Conservation (phyloP, 306 rosid species). For the Dalbergia oliveri region DNA sequence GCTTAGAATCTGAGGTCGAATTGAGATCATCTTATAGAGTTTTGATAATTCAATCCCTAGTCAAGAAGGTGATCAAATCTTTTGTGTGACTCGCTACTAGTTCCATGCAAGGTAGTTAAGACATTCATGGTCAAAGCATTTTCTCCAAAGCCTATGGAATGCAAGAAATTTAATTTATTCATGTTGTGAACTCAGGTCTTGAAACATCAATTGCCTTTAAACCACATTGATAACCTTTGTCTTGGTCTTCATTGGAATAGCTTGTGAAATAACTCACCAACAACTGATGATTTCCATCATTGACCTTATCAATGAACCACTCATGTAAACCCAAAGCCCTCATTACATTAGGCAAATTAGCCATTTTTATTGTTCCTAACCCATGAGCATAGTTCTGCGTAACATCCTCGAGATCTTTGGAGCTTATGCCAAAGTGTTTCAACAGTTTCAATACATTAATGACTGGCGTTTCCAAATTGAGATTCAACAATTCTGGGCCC, state of each 20-base stretch:
- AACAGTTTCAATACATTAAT: constrained; percentile 66
- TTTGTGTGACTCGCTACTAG: constrained; percentile 51
- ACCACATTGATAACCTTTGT: constrained; percentile 47
- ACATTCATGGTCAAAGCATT: constrained; percentile 64
- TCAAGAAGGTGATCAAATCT: constrained; percentile 72
- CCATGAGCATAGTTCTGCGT: constrained; percentile 54
- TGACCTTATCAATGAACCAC: constrained; percentile 72
- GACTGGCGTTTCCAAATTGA: constrained; percentile 56
- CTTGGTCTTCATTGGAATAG: constrained; percentile 55
- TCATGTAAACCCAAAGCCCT: constrained; percentile 73
- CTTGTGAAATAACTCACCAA: constrained; percentile 52
- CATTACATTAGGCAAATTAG: constrained; percentile 71
- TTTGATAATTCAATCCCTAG: constrained; percentile 68
- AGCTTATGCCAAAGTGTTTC: constrained; percentile 64
- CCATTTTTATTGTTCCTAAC: constrained; percentile 70
- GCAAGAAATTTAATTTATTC: constrained; percentile 74
- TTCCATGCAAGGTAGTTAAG: constrained; percentile 64
- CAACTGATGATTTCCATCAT: constrained; percentile 59
- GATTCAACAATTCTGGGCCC: constrained; percentile 58
- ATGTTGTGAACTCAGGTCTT: constrained; percentile 56
- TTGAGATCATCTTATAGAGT: constrained; percentile 59
- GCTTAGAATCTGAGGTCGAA: constrained; percentile 66
- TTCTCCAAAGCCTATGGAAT: constrained; percentile 80
- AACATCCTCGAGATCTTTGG: constrained; percentile 43
- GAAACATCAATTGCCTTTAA: constrained; percentile 57